Evolutionary conservation across 2,329 filamentous ascomycete genomes (phyloP).

Genomic region (Westerdykella aurantiaca): DNA sequence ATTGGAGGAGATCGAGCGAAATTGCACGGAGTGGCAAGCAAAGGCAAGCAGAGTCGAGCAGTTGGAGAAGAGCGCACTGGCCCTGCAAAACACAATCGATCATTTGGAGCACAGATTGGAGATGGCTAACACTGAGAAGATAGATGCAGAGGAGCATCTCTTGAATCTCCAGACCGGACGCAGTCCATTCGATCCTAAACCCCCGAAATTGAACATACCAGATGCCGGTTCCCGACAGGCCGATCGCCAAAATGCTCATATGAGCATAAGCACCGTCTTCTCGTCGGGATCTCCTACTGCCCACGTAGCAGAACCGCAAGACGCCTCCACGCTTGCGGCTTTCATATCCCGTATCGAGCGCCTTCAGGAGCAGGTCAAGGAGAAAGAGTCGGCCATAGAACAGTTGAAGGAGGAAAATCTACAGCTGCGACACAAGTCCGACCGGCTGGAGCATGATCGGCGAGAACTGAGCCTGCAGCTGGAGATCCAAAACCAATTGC

Average conservation of each 20-base stretch:
- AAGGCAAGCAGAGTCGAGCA: constrained; percentile 24
- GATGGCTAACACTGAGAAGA: constrained; percentile 37
- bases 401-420: constrained; percentile 20
- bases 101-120: constrained; percentile 38
- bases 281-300: constrained; percentile 15
- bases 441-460: constrained; percentile 19
- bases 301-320: constrained; percentile 12
- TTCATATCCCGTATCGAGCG: constrained; percentile 27
- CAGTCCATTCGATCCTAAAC: constrained; percentile 20
- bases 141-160: constrained; percentile 38
- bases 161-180: constrained; percentile 25
- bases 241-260: constrained; percentile 12
- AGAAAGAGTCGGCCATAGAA: constrained; percentile 22
- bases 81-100: constrained; percentile 34
- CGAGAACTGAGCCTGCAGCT: constrained; percentile 19
- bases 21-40: constrained; percentile 23
- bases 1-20: constrained; percentile 29
- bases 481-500: constrained; percentile 25
- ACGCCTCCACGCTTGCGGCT: constrained; percentile 19
- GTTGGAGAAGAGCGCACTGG: constrained; percentile 20
- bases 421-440: constrained; percentile 13
- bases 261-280: constrained; percentile 28
- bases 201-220: constrained; percentile 7
- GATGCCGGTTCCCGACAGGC: background rate
- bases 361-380: constrained; percentile 28